phyloP scores from a whole-genome alignment of 495 filamentous ascomycete genomes.

The Neurospora intermedia region DNA sequence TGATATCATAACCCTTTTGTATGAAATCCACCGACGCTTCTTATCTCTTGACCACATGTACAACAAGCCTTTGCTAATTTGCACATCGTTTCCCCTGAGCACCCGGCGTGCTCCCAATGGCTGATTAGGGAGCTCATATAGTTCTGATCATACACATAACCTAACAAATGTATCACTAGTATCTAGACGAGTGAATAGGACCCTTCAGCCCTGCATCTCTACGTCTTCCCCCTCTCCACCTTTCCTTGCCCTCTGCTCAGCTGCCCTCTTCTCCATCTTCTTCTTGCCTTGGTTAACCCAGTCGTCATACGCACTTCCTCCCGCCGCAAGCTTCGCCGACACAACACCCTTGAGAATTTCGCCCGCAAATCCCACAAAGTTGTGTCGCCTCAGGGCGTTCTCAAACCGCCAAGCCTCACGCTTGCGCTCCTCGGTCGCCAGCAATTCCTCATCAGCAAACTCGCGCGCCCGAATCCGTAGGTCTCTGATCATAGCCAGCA shows the following conservation, averaged over 20 bases:
- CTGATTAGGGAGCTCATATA: neutral
- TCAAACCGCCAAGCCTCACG: slow-evolving; percentile 85
- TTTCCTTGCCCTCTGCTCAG: slow-evolving; percentile 29
- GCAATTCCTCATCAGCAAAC: slow-evolving; percentile 68
- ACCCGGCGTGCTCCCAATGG: neutral
- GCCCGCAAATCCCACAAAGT: slow-evolving; percentile 92
- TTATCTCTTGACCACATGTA: neutral
- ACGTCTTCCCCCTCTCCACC: slow-evolving; percentile 30
- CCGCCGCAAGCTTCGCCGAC: slow-evolving; percentile 52
- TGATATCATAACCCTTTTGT: neutral
- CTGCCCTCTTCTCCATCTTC: slow-evolving; percentile 58
- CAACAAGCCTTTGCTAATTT: neutral
- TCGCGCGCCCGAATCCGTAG: slow-evolving; percentile 62
- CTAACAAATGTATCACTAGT: neutral
- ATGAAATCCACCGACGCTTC: neutral
- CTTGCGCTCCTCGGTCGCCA: slow-evolving; percentile 77
- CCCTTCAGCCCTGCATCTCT: slow-evolving; percentile 31
- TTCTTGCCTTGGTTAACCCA: slow-evolving; percentile 73
- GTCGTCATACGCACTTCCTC: slow-evolving; percentile 53
- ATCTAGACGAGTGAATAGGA: neutral
- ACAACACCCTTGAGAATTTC: slow-evolving; percentile 85
- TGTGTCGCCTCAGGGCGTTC: slow-evolving; percentile 85
- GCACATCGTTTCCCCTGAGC: neutral
- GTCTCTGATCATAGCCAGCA: slow-evolving; percentile 86
- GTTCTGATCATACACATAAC: neutral